A percentile compares a stretch with the other conserved stretches of the same genome.
phyloP scores from a whole-genome alignment of 345 rosid species.

The Acer campestre region DNA sequence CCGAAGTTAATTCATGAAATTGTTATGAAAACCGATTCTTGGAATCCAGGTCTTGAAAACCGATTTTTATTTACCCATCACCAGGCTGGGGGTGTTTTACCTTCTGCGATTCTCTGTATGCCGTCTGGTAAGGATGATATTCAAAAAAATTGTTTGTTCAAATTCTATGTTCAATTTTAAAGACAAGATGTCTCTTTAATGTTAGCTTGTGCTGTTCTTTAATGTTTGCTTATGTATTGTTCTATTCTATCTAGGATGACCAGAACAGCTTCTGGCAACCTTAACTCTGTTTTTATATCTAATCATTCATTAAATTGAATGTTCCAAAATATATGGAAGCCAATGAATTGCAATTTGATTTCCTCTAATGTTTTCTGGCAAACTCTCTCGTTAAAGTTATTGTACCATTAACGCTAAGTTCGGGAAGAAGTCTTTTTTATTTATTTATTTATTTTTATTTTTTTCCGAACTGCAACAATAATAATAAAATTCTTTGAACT shows the following conservation, averaged over 20 bases:
- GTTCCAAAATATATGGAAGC: neutral
- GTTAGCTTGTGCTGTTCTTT: neutral
- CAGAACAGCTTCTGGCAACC: neutral
- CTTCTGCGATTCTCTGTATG: neutral
- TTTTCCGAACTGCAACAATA: too few relatives aligned
- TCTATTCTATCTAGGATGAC: neutral
- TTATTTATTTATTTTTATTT: too few relatives aligned
- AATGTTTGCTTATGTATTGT: too few relatives aligned
- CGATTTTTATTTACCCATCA: neutral
- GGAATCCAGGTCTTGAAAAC: neutral
- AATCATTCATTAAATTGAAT: too few relatives aligned
- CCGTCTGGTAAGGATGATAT: conserved; percentile 1
- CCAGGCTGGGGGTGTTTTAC: neutral
- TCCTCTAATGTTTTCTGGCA: neutral
- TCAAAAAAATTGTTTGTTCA: neutral
- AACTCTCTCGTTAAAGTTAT: too few relatives aligned
- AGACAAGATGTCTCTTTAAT: neutral
- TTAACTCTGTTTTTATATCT: neutral
- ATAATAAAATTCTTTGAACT: too few relatives aligned
- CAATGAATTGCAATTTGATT: too few relatives aligned
- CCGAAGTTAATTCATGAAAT: neutral
- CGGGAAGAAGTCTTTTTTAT: too few relatives aligned
- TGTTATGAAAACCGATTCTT: neutral
- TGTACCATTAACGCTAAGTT: too few relatives aligned
- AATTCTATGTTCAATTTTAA: neutral